These are phyloP conservation scores for Xylariaceae sp. DNA, from an alignment of 2,329 filamentous ascomycete species.

Conservation along the genomic window DNA sequence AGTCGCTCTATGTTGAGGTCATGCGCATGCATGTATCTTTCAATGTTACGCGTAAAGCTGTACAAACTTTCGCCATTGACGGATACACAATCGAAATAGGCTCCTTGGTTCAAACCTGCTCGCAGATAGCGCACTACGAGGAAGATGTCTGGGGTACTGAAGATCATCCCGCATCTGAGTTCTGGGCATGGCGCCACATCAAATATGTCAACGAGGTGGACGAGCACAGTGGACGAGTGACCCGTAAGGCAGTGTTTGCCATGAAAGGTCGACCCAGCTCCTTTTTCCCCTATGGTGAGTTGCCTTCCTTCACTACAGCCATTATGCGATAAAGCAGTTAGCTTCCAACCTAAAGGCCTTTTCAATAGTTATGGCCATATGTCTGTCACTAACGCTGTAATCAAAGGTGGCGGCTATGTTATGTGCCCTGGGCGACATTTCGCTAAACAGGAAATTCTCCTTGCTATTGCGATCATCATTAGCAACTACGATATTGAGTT, in stretches of 20 bases:
- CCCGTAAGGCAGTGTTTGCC: background rate
- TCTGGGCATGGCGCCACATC: constrained; percentile 22
- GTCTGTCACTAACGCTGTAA: too few relatives aligned
- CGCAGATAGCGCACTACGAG: constrained; percentile 23
- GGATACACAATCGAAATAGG: constrained; percentile 24
- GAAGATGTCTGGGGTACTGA: constrained; percentile 27
- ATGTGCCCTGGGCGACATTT: constrained; percentile 50
- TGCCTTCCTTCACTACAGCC: background rate
- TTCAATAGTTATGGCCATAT: too few relatives aligned
- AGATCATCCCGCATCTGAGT: constrained; percentile 21
- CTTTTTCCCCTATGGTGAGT: constrained; percentile 17
- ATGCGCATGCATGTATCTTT: constrained; percentile 34
- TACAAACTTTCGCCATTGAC: constrained; percentile 16
- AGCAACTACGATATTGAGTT: constrained; percentile 44
- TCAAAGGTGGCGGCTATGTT: constrained; percentile 44
- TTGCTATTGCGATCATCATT: constrained; percentile 43
- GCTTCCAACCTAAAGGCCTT: background rate
- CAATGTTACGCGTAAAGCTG: constrained; percentile 27
- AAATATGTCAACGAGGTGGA: background rate
- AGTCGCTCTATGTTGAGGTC: constrained; percentile 34
- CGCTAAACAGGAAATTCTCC: constrained; percentile 49
- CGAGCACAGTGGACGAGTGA: background rate
- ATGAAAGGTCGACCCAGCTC: constrained; percentile 2
- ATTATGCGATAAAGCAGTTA: too few relatives aligned
- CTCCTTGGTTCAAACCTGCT: constrained; percentile 29